Evolutionary conservation across 2,329 filamentous ascomycete species (phyloP), one percentile per base, ranked within the genome.

Genomic region (Fusarium continuum): DNA sequence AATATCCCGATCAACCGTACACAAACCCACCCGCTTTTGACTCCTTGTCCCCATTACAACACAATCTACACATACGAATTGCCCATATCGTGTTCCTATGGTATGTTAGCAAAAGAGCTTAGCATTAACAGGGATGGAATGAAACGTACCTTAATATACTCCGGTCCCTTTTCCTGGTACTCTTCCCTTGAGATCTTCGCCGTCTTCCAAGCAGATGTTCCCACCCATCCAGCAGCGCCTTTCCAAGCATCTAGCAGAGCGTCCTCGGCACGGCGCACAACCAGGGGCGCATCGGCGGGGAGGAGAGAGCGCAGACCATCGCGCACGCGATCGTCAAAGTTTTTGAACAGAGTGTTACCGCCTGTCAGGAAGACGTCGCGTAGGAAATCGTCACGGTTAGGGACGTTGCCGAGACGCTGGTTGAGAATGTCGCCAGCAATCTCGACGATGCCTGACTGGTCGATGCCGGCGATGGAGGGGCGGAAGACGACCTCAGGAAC

Each of bases 401-500:
- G 65, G 48, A 86, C 71, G 43, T 80, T 79, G 16, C 80, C 83
- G 11, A 98, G 86, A 4, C 95, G 89, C 77, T 96, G 91, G 39
- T 86, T 92, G 20, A 98, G 82, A 62, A 99, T 95, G 71, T 96
- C 92, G 14, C 92, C 90, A 0, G 91, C 91, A 55, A 98, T 96
- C 76, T 99, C 95, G 16, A 97, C 85, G 45, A 99, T 86, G 23
- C 95, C 95, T 2, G 94, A 92, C 78, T 99, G 95, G 75, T 98
- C 93, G 40, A 97, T 80, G 7, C 93, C 93, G 0, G 93, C 93
- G 72, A 98, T 96, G 14, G 90, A 89, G 1, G 93, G 94, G 73
- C 96, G 92, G 80, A 97, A 97, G 16, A 97, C 85, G 8, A 97
- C 90, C 78, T 98, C 94, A 4, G 93, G 93, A 3, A 96, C 92